These are phyloP conservation scores for Sclerotinia nivalis DNA, from an alignment of 2,329 filamentous ascomycete genomes.

Conservation along the genomic window DNA sequence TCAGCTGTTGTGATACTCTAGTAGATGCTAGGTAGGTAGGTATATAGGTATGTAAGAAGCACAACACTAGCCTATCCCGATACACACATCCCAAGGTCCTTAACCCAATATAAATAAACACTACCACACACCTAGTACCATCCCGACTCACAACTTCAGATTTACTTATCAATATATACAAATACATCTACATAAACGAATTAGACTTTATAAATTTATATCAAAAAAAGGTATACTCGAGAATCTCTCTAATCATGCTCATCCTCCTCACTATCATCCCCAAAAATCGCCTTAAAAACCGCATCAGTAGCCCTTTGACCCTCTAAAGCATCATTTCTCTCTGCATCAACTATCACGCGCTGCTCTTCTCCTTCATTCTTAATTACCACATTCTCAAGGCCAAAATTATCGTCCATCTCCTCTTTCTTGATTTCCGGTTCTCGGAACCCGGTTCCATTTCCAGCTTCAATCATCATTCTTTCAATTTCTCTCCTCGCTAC, in stretches of 20 bases:
- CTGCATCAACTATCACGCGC: slow-evolving; percentile 60
- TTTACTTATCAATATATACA: too few species aligned
- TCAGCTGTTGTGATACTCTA: too few species aligned
- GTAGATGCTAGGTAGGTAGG: too few species aligned
- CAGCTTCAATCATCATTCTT: slow-evolving; percentile 52
- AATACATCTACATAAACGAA: too few species aligned
- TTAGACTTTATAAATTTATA: too few species aligned
- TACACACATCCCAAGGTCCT: too few species aligned
- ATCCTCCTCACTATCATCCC: slow-evolving; percentile 73
- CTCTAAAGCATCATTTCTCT: slow-evolving; percentile 77
- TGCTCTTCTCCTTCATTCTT: slow-evolving; percentile 22
- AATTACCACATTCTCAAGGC: not conserved
- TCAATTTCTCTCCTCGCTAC: slow-evolving; percentile 57
- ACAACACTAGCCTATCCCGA: too few species aligned
- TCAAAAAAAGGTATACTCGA: not conserved
- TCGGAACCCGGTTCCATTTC: slow-evolving; percentile 37
- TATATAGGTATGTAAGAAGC: too few species aligned
- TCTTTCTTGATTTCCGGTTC: slow-evolving; percentile 37
- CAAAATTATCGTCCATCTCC: not conserved
- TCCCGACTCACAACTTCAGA: too few species aligned
- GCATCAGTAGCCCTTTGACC: slow-evolving; percentile 73
- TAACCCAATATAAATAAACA: too few species aligned
- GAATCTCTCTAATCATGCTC: not conserved
- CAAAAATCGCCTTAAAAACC: slow-evolving; percentile 91
- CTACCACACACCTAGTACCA: too few species aligned